Evolutionary conservation across 345 rosid species (phyloP), one percentile per base, ranked within the genome.

Genomic region (Hypericum perforatum): DNA sequence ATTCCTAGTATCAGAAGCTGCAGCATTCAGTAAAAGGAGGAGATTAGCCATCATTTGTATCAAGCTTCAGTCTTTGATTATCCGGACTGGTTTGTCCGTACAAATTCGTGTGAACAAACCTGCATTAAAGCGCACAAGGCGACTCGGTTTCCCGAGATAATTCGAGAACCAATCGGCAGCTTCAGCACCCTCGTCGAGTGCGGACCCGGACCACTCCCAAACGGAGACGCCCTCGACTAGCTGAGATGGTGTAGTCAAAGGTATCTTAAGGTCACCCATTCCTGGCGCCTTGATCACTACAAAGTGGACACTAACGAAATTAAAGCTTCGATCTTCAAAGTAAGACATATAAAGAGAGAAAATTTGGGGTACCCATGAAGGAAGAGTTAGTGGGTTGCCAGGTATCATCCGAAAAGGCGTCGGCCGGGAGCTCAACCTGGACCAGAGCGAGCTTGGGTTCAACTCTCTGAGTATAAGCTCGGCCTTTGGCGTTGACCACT

Each of bases 121-220:
- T 65, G 82, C 63, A 70, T 86, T 68, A 63, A 84, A 91, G 54
- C 95, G 89, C 61, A 84, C 89, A 14, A 86, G 82, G 38, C 87
- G 76, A 63, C 91, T 73, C 48, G 95, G 81, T 65, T 81, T 78
- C 56, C 96, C 92, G 37, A 91, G 53, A 64, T 71, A 91, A 50
- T 75, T 61, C 6, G 89, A 79, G 64, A 86, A 81, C 96, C 96
- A 91, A 52, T 72, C 63, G 50, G 92, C 79, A 41, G 96, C 95
- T 74, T 79, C 87, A 11, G 70, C 80, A 54, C 96, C 98, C 69
- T 91, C 96, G 70, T 91, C 98, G 53, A 84, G 55, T 0, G 98
- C 92, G 3, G 95, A 76, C 56, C 98, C 98, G 44, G 78, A 82
- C 96, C 96, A 91, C 59, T 86, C 96, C 98, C 96, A 84, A 7